Percentiles rank a stretch among this genome's conserved stretches.
Evolutionary conservation across 192 early-diverging fungal species (phyloP).

Genomic region (Phycomyces nitens): DNA sequence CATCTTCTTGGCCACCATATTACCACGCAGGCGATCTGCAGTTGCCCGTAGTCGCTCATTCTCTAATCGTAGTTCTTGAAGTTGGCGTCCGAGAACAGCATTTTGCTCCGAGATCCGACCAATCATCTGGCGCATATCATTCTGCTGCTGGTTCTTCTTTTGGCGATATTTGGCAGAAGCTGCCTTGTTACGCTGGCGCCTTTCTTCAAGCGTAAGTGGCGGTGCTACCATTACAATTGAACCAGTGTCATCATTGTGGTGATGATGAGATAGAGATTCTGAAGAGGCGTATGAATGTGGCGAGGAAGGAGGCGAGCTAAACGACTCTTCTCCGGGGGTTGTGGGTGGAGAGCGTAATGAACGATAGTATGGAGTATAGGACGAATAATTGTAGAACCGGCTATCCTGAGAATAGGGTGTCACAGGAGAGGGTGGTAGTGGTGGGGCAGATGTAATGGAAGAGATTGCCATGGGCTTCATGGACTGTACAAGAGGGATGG

Average conservation of each 20-base stretch:
- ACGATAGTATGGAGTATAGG: neutral
- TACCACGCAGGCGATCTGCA: slow-evolving; percentile 43
- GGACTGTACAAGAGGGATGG: neutral
- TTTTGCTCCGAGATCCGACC: slow-evolving; percentile 36
- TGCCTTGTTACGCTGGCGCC: slow-evolving; percentile 52
- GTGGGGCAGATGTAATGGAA: neutral
- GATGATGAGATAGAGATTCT: neutral
- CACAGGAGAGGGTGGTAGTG: neutral
- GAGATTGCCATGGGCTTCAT: neutral
- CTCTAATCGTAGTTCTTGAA: slow-evolving; percentile 40
- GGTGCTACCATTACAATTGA: neutral
- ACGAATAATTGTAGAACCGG: neutral
- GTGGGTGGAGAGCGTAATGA: neutral
- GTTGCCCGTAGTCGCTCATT: slow-evolving; percentile 39
- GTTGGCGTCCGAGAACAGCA: slow-evolving; percentile 34
- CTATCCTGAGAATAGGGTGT: neutral
- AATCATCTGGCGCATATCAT: slow-evolving; percentile 48
- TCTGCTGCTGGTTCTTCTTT: slow-evolving; percentile 52
- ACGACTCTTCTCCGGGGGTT: neutral
- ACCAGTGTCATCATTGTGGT: too few species aligned
- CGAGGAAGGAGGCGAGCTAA: neutral
- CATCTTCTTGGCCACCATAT: slow-evolving; percentile 49
- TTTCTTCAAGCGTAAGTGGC: slow-evolving; percentile 44
- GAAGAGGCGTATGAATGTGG: neutral
- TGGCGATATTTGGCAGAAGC: slow-evolving; percentile 58